Evolutionary conservation across 1,284 basidiomycete species (phyloP).

Genomic region (Marasmius oreades): DNA sequence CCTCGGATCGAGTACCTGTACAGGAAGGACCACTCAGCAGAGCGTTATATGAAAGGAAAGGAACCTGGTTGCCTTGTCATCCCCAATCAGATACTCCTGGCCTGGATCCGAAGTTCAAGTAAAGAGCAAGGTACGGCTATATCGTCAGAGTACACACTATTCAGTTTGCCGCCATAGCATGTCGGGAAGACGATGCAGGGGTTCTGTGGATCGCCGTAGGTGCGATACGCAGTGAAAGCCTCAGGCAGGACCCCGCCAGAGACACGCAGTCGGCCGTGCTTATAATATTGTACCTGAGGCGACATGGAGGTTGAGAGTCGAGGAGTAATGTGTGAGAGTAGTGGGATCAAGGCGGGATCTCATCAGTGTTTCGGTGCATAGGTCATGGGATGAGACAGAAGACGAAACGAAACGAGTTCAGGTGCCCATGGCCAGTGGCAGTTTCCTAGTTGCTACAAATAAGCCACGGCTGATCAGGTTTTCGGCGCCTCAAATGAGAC

Average conservation of each 20-base stretch:
- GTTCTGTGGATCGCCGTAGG: slow-evolving; percentile 36
- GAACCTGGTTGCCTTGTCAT: no score
- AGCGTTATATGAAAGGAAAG: neutral
- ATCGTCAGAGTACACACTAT: slow-evolving; percentile 21
- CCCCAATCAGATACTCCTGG: slow-evolving; percentile 48
- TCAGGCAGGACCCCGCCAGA: slow-evolving; percentile 37
- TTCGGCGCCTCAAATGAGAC: no score
- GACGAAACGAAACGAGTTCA: no score
- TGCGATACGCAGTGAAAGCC: slow-evolving; percentile 40
- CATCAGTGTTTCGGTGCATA: neutral
- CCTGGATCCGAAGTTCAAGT: slow-evolving; percentile 26
- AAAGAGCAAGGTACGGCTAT: neutral
- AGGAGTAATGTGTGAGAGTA: neutral
- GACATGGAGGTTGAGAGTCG: neutral
- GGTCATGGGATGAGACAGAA: no score
- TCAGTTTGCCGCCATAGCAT: slow-evolving; percentile 39
- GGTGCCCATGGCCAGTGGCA: no score
- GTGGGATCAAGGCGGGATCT: neutral
- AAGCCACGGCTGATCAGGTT: no score
- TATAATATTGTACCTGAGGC: slow-evolving; percentile 29
- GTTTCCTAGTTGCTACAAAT: no score
- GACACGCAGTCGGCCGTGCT: slow-evolving; percentile 37
- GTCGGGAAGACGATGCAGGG: slow-evolving; percentile 44
- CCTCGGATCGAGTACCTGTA: slow-evolving; percentile 42
- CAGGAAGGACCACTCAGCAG: slow-evolving; percentile 3